Evolutionary conservation across 495 filamentous ascomycete genomes (phyloP).

Genomic region (Aspergillus nanangensis): DNA sequence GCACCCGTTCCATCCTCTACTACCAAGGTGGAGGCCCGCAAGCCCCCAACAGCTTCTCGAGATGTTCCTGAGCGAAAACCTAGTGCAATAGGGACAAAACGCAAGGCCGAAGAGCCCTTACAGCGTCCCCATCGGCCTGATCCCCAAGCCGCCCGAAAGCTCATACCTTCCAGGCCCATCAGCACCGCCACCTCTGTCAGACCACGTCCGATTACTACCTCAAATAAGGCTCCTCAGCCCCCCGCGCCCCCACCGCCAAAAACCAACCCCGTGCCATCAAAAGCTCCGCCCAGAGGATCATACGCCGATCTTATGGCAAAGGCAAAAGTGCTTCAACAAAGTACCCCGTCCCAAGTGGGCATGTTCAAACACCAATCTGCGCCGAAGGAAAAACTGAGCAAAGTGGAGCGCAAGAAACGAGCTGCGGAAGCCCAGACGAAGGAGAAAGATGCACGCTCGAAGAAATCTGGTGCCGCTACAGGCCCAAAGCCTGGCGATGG

Average conservation of each 20-base stretch:
- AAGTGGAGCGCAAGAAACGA: slow-evolving; percentile 35
- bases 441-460: slow-evolving; percentile 28
- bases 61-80: slow-evolving; percentile 15
- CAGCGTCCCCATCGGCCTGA: slow-evolving; percentile 24
- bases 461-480: slow-evolving; percentile 18
- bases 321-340: slow-evolving; percentile 33
- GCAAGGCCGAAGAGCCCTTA: slow-evolving; percentile 41
- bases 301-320: slow-evolving; percentile 39
- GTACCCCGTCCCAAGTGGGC: slow-evolving; percentile 29
- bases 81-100: slow-evolving; percentile 29
- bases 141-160: slow-evolving; percentile 13
- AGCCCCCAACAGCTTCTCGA: slow-evolving; percentile 10
- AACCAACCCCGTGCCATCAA: slow-evolving; percentile 22
- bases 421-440: slow-evolving; percentile 28
- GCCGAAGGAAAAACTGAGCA: slow-evolving; percentile 36
- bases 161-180: slow-evolving; percentile 4
- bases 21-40: slow-evolving; percentile 24
- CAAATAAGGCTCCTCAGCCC: slow-evolving; percentile 14
- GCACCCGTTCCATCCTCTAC: slow-evolving; percentile 22
- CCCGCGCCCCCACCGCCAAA: slow-evolving; percentile 16
- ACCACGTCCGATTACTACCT: slow-evolving; percentile 14
- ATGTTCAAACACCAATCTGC: slow-evolving; percentile 33
- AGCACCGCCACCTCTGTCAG: slow-evolving; percentile 10
- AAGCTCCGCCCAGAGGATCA: slow-evolving; percentile 39
- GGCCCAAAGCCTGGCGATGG: slow-evolving; percentile 16